Percentiles rank a stretch among this genome's conserved stretches.
Conservation (phyloP, 345 rosid genomes). For the Eucalyptus caleyi region DNA sequence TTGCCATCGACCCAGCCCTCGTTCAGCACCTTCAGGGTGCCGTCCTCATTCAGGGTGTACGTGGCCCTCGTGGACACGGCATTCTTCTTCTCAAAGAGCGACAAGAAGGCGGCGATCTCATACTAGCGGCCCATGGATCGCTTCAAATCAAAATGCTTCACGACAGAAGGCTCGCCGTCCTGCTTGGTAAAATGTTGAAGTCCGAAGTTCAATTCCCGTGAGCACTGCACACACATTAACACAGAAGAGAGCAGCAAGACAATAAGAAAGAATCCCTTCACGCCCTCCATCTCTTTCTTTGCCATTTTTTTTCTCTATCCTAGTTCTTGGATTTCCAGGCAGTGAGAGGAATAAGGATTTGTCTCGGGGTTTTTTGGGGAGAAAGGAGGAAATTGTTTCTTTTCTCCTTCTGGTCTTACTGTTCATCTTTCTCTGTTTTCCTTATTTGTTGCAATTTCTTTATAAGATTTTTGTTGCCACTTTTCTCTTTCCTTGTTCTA, state of each 20-base stretch:
- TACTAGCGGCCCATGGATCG: constrained; percentile 87
- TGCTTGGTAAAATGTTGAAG: not conserved
- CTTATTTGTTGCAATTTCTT: not conserved
- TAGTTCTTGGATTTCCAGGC: not conserved
- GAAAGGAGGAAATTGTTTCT: not conserved
- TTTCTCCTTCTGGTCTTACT: not conserved
- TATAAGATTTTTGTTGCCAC: not conserved
- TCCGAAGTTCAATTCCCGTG: not conserved
- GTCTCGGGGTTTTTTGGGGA: not conserved
- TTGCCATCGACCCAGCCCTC: constrained; percentile 70
- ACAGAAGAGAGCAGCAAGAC: not conserved
- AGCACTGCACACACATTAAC: not conserved
- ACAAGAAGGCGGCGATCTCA: constrained; percentile 75
- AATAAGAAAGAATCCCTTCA: constrained; percentile 15
- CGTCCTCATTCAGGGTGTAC: constrained; percentile 52
- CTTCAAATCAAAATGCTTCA: constrained; percentile 14
- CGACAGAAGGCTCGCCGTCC: not conserved
- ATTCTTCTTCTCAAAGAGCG: constrained; percentile 22
- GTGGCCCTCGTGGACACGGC: constrained; percentile 20
- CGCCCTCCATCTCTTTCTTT: constrained; percentile 55
- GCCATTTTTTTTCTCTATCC: not conserved
- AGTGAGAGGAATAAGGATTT: not conserved
- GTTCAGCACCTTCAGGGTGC: constrained; percentile 61
- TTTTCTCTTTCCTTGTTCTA: not conserved
- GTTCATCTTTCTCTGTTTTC: not conserved